Evolutionary conservation across 2,329 filamentous ascomycete species (phyloP).

Genomic region (Coccinonectria pachysandricola): DNA sequence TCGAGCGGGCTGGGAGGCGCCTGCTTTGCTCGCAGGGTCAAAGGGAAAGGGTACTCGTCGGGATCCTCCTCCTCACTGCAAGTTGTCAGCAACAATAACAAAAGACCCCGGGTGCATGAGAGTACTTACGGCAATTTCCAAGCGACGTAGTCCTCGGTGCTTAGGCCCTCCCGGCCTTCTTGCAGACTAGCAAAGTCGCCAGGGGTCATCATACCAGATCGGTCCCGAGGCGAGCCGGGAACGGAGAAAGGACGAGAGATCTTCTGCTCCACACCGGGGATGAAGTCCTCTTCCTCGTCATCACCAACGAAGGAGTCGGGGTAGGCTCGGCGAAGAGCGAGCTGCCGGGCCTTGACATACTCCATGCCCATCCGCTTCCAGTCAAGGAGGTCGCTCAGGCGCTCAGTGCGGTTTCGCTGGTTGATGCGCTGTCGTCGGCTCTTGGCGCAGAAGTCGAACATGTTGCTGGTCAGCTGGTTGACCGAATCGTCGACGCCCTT

Average conservation of each 20-base stretch:
- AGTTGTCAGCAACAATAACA: conserved; percentile 11
- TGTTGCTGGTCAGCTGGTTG: conserved; percentile 77
- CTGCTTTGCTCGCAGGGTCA: conserved; percentile 46
- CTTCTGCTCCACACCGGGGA: conserved; percentile 88
- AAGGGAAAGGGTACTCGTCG: conserved; percentile 54
- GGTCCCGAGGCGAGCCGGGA: conserved; percentile 82
- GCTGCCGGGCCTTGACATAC: conserved; percentile 92
- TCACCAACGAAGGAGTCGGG: conserved; percentile 74
- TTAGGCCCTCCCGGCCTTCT: conserved; percentile 85
- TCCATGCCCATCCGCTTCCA: conserved; percentile 99
- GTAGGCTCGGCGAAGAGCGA: conserved; percentile 86
- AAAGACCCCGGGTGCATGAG: neutral
- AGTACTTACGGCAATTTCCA: conserved; percentile 92
- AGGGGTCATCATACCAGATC: conserved; percentile 96
- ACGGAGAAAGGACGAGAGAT: conserved; percentile 90
- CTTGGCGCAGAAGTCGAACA: conserved; percentile 92
- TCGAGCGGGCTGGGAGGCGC: conserved; percentile 10
- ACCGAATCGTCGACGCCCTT: conserved; percentile 97
- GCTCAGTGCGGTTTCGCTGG: conserved; percentile 92
- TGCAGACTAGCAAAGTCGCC: conserved; percentile 95
- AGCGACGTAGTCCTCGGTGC: conserved; percentile 93
- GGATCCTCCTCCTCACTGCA: conserved; percentile 83
- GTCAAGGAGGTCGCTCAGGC: conserved; percentile 86
- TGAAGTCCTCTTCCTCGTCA: conserved; percentile 77
- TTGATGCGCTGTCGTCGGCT: conserved; percentile 96